Base-by-base conservation (phyloP, 2,329 filamentous ascomycete species). In the Pleomassaria siparia region DNA sequence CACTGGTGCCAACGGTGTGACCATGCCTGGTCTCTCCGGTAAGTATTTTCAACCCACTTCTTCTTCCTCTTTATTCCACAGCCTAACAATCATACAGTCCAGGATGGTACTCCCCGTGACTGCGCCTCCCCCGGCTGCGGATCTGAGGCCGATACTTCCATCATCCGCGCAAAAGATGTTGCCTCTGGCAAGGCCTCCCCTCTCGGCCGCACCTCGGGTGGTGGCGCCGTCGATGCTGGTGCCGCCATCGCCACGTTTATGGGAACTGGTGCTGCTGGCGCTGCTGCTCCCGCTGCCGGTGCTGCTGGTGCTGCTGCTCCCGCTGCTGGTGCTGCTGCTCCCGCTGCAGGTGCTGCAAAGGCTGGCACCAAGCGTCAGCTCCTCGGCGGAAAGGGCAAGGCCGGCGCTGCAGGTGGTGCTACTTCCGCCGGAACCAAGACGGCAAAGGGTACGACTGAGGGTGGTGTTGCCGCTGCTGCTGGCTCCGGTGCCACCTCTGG, bases 141-240 rank as follows among this genome's bases (percentile, higher is more conserved):
- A 49, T 79, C 84, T n/a, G 80, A 87, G 66, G 81, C 79, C 49
- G 85, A 88, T 63, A 87, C 85, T n/a, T 76, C 84, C 67, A 86
- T 87, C 74, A 86, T 87, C 70, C 81, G 84, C 29, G 70, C 80
- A 50, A 69, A 73, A 11, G 84, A 87, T 70, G 76, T 87, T 47
- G 71, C 69, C n/a, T n/a, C n/a, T 40, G 74, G 72, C 59, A 74
- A 77, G 56, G 82, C 80, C 28, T 77, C 76, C 26, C 76, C 85
- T 43, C 78, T 88, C n/a, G 85, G 85, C 57, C 80, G 82, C 55
- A 87, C 84, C 43, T 69, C 81, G 60, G 80, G 76, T 50, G 79
- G 77, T 44, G 83, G 84, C 13, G 76, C 80, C 47, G 76, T 87
- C 51, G 75, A 83, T 50, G 78, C 84, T 22, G 72, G 74, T 16